These are phyloP conservation scores for Boletellus ananiceps DNA, from an alignment of 768 basidiomycete species.

Conservation along the genomic window DNA sequence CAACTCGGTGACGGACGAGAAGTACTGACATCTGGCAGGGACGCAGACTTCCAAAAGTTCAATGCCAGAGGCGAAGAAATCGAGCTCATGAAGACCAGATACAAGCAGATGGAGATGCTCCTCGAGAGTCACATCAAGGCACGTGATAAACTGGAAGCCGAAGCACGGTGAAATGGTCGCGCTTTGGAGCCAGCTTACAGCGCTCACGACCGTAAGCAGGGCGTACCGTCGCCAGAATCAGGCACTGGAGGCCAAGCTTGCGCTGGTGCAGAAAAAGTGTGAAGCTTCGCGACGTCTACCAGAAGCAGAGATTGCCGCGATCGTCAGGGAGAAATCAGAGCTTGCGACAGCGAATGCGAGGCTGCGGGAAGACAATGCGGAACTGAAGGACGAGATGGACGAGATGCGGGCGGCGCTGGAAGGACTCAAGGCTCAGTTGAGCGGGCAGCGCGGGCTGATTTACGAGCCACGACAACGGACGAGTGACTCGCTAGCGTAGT, in stretches of 20 bases:
- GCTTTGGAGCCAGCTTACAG: background rate
- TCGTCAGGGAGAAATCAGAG: conserved; percentile 43
- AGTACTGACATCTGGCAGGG: conserved; percentile 43
- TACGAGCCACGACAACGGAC: conserved; percentile 47
- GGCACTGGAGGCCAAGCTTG: conserved; percentile 53
- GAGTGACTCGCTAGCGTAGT: conserved; percentile 3
- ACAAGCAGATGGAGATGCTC: conserved; percentile 62
- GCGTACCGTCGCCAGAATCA: conserved; percentile 57
- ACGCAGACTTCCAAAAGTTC: conserved; percentile 66
- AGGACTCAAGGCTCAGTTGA: conserved; percentile 52
- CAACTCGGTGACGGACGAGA: background rate
- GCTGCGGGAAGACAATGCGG: conserved; percentile 55
- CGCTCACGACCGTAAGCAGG: conserved; percentile 31
- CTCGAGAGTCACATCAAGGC: conserved; percentile 55
- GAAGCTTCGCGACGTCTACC: conserved; percentile 34
- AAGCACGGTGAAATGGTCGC: conserved; percentile 45
- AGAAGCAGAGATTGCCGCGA: conserved; percentile 41
- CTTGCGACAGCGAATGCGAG: conserved; percentile 48
- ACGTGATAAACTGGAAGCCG: conserved; percentile 51
- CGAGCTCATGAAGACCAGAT: conserved; percentile 49
- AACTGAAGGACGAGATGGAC: conserved; percentile 51
- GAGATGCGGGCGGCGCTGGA: conserved; percentile 72
- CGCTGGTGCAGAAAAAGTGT: conserved; percentile 40
- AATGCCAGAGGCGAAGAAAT: conserved; percentile 61
- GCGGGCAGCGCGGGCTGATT: conserved; percentile 41